Evolutionary conservation across 2,329 filamentous ascomycete genomes (phyloP), one percentile per base, ranked within the genome.

Genomic region (Massarina eburnea): DNA sequence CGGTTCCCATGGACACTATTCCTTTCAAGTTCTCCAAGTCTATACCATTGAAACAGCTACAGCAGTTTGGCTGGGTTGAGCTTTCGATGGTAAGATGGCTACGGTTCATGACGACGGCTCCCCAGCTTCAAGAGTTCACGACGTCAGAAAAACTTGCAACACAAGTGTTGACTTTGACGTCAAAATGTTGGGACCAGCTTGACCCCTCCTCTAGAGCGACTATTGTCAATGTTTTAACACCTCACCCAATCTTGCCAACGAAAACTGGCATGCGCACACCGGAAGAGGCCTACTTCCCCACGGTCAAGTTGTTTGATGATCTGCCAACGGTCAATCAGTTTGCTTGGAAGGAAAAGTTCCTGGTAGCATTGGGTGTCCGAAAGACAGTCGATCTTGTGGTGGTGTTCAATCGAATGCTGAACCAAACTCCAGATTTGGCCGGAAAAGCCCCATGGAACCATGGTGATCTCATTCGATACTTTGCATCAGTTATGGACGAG

Each of bases 311-410:
- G 0, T 99, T 99, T 62, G 91, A 96, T 51, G 94, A 99, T 65
- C 76, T 99, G 14, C 91, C 94, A 0, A 85, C 86, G 10, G 84
- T 97, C 1, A 82, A 85, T 10, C 83, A 91, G 34, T 83, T 69
- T 38, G 82, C 84, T 24, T 81, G 96, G 10, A 97, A 96, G 66
- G 92, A 97, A 36, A 96, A 95, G 66, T 89, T 99, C 51, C 72
- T 99, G 34, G 74, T 80, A 2, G 82, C 88, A 2, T 76, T 99
- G 24, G 92, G 94, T 3, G 91, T 99, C 20, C 84, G 94, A 48
- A 97, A 97, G 73, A 99, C 94, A 0, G 85, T 99, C 17, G 94
- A 99, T 57, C 76, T 99, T 2, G 90, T 90, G 24, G 92, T 95
- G 22, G 95, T 99, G 22, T 97, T 99, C 61, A 87, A 88, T 19